These are phyloP conservation scores for Xylariaceae sp. DNA, from an alignment of 2,329 filamentous ascomycete genomes.

Conservation along the genomic window DNA sequence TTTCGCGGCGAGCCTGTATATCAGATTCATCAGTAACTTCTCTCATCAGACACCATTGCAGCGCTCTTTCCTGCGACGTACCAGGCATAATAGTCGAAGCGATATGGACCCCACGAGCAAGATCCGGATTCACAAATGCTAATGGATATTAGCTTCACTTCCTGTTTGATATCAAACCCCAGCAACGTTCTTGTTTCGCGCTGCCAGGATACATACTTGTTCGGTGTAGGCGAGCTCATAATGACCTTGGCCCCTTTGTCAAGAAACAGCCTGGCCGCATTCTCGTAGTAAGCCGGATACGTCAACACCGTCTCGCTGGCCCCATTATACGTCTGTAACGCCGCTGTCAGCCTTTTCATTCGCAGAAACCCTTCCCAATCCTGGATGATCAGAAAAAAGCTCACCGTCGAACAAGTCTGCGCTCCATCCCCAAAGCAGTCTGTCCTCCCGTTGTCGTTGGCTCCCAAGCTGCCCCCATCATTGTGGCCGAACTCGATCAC, in stretches of 20 bases:
- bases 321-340: constrained; percentile 39
- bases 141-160: constrained; percentile 24
- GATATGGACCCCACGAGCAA: constrained; percentile 39
- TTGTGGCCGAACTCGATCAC: constrained; percentile 72
- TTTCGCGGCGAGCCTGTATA: constrained; percentile 28
- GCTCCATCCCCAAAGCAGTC: constrained; percentile 52
- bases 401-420: constrained; percentile 45
- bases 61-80: constrained; percentile 17
- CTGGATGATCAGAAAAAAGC: too few species aligned
- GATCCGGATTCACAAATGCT: constrained; percentile 57
- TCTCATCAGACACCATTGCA: too few species aligned
- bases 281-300: constrained; percentile 55
- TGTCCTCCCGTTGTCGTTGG: constrained; percentile 56
- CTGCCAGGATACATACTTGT: constrained; percentile 34
- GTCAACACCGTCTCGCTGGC: constrained; percentile 54
- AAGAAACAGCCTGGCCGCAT: constrained; percentile 49
- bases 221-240: constrained; percentile 33
- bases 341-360: not conserved
- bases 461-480: constrained; percentile 54
- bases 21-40: not conserved
- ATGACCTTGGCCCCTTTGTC: constrained; percentile 58
- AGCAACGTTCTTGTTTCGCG: constrained; percentile 13
- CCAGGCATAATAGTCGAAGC: constrained; percentile 13
- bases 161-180: constrained; percentile 2
- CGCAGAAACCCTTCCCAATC: too few species aligned